Base-by-base conservation (phyloP, 129 eudicot species). In the Chrysanthemum lavandulifolium region DNA sequence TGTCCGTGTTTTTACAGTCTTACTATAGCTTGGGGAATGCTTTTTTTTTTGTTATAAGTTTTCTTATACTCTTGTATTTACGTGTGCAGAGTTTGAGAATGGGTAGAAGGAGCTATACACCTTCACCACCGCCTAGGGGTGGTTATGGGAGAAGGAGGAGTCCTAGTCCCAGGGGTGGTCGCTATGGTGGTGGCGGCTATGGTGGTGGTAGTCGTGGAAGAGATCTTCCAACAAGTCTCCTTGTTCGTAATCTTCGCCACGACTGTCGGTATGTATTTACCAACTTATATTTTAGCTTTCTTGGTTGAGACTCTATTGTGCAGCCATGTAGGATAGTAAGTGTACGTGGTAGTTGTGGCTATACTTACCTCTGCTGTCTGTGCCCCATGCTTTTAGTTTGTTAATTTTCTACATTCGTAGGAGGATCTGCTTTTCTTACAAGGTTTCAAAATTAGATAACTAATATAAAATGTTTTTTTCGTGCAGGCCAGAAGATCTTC, bases 241-340 rank as follows among this genome's bases (percentile, higher is more conserved):
- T 91, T 25, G 97, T 91, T 29, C 96, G 96, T 40, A 91, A 91
- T 79, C 97, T 91, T 81, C 96, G 93, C 68, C 97, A 86, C 77
- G 97, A 91, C 57, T 91, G 97, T 71, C 76, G 93, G 97, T 88
- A 66, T 71, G 65, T 47, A 48, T 21, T 59, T 47, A n/a, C 3
- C 23, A 57, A 15, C 21, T 60, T 12, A 10, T 15, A 13, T 16
- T 47, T 21, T 18, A 6, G 18, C 58, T 8, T 53, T 7, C 54
- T 16, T 65, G 3, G 48, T 61, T 43, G 6, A 10, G 1, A 43
- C 65, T 52, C 6, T 21, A 5, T 60, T 60, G n/a, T 60, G 2
- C 29, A 57, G 23, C 11, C 4, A 3, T 57, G 13, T 6, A 68
- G 59, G 8, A 21, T 50, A 13, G 43, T 21, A 6, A 21, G 10